Evolutionary conservation across 1,284 basidiomycete species (phyloP), one percentile per base, ranked within the genome.

Genomic region (Kwoniella shivajii): DNA sequence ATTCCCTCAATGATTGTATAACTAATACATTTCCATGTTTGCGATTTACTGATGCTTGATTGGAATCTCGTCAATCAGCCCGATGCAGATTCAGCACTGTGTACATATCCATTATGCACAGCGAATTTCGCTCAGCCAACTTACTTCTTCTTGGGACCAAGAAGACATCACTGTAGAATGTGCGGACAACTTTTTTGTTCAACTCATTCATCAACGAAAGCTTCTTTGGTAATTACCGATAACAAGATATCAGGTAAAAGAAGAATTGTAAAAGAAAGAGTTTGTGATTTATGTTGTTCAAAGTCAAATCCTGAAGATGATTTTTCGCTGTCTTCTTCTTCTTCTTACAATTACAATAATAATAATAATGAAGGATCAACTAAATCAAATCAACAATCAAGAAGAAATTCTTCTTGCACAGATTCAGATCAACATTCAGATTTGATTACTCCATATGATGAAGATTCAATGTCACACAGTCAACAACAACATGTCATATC

Each of bases 101-200:
- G 74, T 64, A 67, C 64, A 42, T 63, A 60, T 55, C 69, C 72
- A 7, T 59, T 68, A 36, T 76, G 74, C 65, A 68, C 69, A 3
- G 64, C 68, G 56, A 67, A 73, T 62, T 76, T 76, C 48, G 62
- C 59, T 10, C 64, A 68, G n/a, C 54, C 63, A 31, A 56, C 62
- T 18, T 67, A 66, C 66, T 61, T 61, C 56, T 66, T 72, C 43
- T 51, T 73, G 3, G 64, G 66, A 33, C 67, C 69, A 13, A 60
- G 74, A 6, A 61, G 73, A 30, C 74, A 76, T 54, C 74, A 76
- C 63, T 76, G 74, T 57, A 67, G 74, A 1, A 44, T 65, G 33
- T 76, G 74, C 42, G 74, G 74, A 14, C 59, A 64, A 34, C 59
- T 75, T 41, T 74, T 67, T 62, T 76, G 74, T 56, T 51, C 58